These are phyloP conservation scores for Aspergillus incahuasiensis DNA, from an alignment of 495 filamentous ascomycete genomes.

Conservation along the genomic window DNA sequence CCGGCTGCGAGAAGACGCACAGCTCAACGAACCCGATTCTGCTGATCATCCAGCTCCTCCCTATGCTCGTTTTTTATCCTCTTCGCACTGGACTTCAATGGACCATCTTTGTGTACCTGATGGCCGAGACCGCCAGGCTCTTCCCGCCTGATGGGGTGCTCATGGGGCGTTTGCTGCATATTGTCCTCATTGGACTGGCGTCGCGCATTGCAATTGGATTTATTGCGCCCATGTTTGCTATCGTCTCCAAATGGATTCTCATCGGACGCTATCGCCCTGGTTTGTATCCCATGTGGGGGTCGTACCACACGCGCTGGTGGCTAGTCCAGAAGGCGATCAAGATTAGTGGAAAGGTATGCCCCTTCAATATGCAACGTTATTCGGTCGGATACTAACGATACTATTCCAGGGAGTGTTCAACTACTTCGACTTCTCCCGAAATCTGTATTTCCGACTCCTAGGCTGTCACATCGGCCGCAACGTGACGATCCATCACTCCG, in stretches of 20 bases:
- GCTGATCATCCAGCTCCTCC: background rate
- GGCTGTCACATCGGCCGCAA: background rate
- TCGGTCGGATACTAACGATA: background rate
- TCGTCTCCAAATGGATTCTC: background rate
- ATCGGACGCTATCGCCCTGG: background rate
- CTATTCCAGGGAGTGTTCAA: background rate
- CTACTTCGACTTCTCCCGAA: background rate
- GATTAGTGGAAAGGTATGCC: background rate
- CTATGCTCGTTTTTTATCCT: background rate
- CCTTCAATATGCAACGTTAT: background rate
- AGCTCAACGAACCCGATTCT: conserved; percentile 1
- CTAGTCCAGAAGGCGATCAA: background rate
- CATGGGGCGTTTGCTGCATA: background rate
- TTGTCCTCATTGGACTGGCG: background rate
- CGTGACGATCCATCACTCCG: background rate
- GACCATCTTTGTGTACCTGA: conserved; percentile 1
- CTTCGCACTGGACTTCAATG: background rate
- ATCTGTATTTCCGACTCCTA: background rate
- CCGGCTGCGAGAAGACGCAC: background rate
- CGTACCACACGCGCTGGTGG: conserved; percentile 5
- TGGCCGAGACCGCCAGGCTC: background rate
- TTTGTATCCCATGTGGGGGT: background rate
- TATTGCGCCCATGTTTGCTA: background rate
- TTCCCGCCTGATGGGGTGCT: background rate
- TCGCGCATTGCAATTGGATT: background rate